These are phyloP conservation scores for Chaetomium sp. DNA, from an alignment of 2,329 filamentous ascomycete genomes.

Conservation along the genomic window DNA sequence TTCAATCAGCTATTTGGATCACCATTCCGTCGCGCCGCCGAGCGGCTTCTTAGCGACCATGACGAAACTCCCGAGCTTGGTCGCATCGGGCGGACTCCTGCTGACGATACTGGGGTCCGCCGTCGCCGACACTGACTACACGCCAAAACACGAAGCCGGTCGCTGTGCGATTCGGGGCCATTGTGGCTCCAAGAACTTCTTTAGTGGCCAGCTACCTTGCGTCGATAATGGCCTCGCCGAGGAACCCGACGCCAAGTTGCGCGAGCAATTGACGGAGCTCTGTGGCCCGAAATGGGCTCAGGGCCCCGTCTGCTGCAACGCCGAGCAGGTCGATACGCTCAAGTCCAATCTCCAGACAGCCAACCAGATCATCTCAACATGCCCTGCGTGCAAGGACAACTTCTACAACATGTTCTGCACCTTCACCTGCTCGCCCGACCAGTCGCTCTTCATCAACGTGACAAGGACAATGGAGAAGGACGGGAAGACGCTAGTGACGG, in stretches of 20 bases:
- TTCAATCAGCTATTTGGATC: neutral
- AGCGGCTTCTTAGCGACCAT: conserved; percentile 38
- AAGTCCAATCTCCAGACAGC: conserved; percentile 84
- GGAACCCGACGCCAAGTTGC: conserved; percentile 69
- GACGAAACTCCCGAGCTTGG: conserved; percentile 43
- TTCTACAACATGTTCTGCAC: conserved; percentile 99
- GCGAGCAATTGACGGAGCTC: conserved; percentile 77
- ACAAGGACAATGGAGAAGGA: conserved; percentile 69
- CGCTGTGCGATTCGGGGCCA: conserved; percentile 89
- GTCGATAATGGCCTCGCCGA: conserved; percentile 84
- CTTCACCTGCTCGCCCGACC: conserved; percentile 96
- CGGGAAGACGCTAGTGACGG: conserved; percentile 70
- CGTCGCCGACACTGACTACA: conserved; percentile 41
- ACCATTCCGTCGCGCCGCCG: conserved; percentile 25
- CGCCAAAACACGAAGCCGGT: conserved; percentile 76
- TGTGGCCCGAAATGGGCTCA: conserved; percentile 87
- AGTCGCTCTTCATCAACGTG: conserved; percentile 93
- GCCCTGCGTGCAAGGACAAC: conserved; percentile 95
- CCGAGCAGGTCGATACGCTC: conserved; percentile 80
- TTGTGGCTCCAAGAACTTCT: conserved; percentile 88
- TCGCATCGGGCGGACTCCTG: conserved; percentile 41
- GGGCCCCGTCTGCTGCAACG: conserved; percentile 80
- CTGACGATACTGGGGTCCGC: conserved; percentile 38
- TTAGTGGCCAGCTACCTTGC: conserved; percentile 87
- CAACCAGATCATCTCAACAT: conserved; percentile 86